Conservation (phyloP, 2,329 filamentous ascomycete species). For the Aspergillus fischeri region DNA sequence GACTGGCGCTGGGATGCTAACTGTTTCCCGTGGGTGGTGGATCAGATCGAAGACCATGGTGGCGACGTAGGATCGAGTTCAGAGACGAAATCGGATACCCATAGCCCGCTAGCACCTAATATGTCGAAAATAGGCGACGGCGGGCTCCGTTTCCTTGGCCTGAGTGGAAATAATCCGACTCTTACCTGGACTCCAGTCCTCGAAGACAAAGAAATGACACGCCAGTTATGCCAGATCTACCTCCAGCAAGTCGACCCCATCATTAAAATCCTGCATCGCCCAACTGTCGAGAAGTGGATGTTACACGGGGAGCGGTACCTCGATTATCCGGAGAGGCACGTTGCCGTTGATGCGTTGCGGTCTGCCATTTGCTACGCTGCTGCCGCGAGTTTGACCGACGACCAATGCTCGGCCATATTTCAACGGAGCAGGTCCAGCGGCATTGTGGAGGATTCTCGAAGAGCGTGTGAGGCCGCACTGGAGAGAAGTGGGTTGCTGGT, state of each 20-base stretch:
- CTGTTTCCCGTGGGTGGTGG: not conserved
- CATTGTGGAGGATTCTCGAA: conserved; percentile 8
- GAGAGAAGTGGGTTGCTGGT: conserved; percentile 10
- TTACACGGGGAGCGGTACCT: conserved; percentile 9
- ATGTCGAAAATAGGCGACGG: not conserved
- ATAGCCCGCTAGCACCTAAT: not conserved
- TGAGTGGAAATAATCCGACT: not conserved
- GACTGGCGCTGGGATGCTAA: not conserved
- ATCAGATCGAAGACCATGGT: not conserved
- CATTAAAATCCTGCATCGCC: conserved; percentile 18
- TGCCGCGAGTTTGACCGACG: conserved; percentile 14
- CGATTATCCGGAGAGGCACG: not conserved
- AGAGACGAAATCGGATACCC: not conserved
- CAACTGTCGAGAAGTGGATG: conserved; percentile 13
- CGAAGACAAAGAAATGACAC: not conserved
- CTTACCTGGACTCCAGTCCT: too few species aligned
- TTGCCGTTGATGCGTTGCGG: conserved; percentile 11
- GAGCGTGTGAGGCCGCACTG: conserved; percentile 14
- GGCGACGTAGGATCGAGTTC: not conserved
- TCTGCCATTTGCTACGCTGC: conserved; percentile 18
- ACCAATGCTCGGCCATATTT: conserved; percentile 11
- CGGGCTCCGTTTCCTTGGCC: not conserved
- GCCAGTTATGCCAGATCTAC: conserved; percentile 12
- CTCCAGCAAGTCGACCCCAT: conserved; percentile 17
- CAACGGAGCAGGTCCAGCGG: conserved; percentile 4